Base-by-base conservation (phyloP, 164 flowering plant genomes). In the Umbilicus rupestris region DNA sequence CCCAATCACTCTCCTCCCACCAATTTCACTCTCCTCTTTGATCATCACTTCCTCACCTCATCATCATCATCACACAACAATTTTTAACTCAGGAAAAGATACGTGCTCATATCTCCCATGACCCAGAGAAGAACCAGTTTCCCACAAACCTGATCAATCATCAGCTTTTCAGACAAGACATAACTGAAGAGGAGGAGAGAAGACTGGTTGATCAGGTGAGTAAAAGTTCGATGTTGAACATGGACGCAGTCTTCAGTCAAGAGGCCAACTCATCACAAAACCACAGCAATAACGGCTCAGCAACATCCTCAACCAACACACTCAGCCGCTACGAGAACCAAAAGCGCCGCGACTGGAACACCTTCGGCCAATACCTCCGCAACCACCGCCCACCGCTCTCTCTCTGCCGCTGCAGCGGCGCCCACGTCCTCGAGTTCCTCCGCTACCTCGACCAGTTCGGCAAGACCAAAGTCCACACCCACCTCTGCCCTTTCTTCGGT, bases 221-320 rank as follows among this genome's bases (percentile, higher is more conserved):
- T 24, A 52, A 52, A 41, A 10, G 12, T 10, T 52, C 12, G 30
- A 52, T 52, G 58, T 52, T 52, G 15, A 52, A 52, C 58, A 52
- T 52, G 58, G 58, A 52, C 9, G 58, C 58, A 52, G 58, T 52
- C 5, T 52, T 52, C 58, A 52, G 24, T 52, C 58, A 24, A 19
- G 24, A 47, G 5, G 9, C 1, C 52, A 47, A 47, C 52, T 47
- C 52, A 47, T n/a, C 52, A 47, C 52, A 22, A 47, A 47, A 47
- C 52, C 52, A 16, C 19, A 44, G 47, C 47, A 44, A 44, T 5
- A 44, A 47, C 22, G 24, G 52, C 24, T 47, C 52, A 47, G 19
- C 52, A 22, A 47, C 24, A n/a, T 47, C 52, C 52, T 16, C 52
- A 19, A 47, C 52, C 22, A 47, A 47, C 52, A 47, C 52, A 19